Percentiles rank a stretch among this genome's conserved stretches.
phyloP scores from a whole-genome alignment of 2,329 filamentous ascomycete species.

The Fusarium brachygibbosum region DNA sequence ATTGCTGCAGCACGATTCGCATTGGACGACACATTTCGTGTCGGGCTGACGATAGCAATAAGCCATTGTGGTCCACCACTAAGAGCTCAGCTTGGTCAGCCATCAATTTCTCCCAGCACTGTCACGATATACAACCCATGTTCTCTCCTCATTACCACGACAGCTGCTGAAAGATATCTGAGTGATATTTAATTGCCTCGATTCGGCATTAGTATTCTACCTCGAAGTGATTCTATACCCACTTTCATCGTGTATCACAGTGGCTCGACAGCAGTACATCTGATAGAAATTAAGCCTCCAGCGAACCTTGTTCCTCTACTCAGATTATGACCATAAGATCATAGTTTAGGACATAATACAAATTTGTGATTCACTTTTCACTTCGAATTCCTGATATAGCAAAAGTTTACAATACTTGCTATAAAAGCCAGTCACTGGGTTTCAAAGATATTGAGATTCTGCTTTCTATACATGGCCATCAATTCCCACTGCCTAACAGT shows the following conservation, averaged over 20 bases:
- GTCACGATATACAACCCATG: background rate
- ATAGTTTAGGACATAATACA: background rate
- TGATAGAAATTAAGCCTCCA: background rate
- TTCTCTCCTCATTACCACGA: background rate
- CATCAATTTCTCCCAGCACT: no score
- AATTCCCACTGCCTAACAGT: background rate
- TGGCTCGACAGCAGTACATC: background rate
- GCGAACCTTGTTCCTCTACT: background rate
- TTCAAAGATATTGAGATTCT: conserved; percentile 14
- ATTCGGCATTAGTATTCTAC: background rate
- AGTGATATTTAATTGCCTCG: background rate
- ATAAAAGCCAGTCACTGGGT: no score
- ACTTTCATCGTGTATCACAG: no score
- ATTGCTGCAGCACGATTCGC: background rate
- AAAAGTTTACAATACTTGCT: background rate
- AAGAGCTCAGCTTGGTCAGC: background rate
- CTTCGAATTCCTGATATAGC: background rate
- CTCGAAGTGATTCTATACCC: background rate
- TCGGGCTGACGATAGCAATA: background rate
- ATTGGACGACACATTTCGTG: background rate
- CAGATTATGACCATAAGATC: background rate
- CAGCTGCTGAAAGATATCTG: background rate
- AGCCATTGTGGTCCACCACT: background rate
- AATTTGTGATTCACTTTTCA: background rate
- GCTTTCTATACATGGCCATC: conserved; percentile 34